Evolutionary conservation across 768 basidiomycete genomes (phyloP).

Genomic region (Rossbeevera mucosa): DNA sequence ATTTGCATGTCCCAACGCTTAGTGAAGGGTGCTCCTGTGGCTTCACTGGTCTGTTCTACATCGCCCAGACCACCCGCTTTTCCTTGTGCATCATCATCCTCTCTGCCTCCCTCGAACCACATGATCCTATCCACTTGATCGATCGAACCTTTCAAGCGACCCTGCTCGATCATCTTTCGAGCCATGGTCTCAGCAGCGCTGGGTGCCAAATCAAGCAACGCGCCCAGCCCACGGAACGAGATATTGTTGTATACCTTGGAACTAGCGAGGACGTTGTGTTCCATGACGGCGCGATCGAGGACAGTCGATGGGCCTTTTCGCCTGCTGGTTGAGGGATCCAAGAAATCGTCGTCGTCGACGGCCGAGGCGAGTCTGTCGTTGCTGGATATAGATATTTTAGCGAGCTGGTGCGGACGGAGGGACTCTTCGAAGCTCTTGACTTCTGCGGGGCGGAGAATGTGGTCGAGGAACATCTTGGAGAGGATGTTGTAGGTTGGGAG

Average conservation of each 20-base stretch:
- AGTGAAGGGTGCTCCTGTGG: slow-evolving; percentile 85
- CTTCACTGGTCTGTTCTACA: slow-evolving; percentile 77
- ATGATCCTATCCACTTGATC: slow-evolving; percentile 95
- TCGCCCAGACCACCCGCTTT: slow-evolving; percentile 93
- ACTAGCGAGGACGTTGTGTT: slow-evolving; percentile 95
- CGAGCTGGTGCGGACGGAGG: slow-evolving; percentile 89
- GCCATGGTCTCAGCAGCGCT: slow-evolving; percentile 97
- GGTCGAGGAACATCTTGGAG: slow-evolving; percentile 97
- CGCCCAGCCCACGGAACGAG: slow-evolving; percentile 90
- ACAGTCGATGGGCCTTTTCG: slow-evolving; percentile 93
- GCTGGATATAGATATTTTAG: slow-evolving; percentile 80
- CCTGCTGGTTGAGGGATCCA: slow-evolving; percentile 59
- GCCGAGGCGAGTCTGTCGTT: slow-evolving; percentile 76
- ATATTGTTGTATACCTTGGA: slow-evolving; percentile 98
- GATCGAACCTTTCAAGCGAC: slow-evolving; percentile 85
- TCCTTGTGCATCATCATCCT: slow-evolving; percentile 90
- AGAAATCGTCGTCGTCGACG: slow-evolving; percentile 51
- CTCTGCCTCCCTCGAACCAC: slow-evolving; percentile 82
- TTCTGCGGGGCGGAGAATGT: slow-evolving; percentile 87
- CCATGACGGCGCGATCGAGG: slow-evolving; percentile 95
- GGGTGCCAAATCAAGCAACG: slow-evolving; percentile 82
- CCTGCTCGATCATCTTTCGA: slow-evolving; percentile 97
- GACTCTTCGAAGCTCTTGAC: slow-evolving; percentile 85
- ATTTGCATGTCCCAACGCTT: slow-evolving; percentile 97
- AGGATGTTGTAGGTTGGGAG: slow-evolving; percentile 86